Evolutionary conservation across 1,284 basidiomycete genomes (phyloP).

Genomic region (Exobasidium rhododendri): DNA sequence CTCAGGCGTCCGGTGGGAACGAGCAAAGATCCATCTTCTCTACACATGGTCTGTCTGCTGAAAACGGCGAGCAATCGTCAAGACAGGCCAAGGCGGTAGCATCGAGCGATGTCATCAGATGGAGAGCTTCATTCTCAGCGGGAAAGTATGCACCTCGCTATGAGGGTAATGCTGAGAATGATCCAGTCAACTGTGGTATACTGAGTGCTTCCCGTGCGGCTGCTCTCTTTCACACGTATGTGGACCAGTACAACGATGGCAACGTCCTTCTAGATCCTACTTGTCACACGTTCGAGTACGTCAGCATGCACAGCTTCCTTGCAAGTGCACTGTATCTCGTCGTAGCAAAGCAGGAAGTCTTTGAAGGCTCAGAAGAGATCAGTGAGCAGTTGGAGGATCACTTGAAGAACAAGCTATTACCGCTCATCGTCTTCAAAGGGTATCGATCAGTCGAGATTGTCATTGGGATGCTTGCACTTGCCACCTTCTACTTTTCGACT

Average conservation of each 20-base stretch:
- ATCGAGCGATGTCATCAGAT: too few relatives aligned
- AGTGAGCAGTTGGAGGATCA: conserved; percentile 7
- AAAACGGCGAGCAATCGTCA: neutral
- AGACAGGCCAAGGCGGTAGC: too few relatives aligned
- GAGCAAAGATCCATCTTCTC: too few relatives aligned
- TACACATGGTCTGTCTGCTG: too few relatives aligned
- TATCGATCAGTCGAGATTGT: conserved; percentile 13
- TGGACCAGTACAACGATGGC: conserved; percentile 31
- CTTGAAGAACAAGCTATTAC: conserved; percentile 1
- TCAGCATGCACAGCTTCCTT: conserved; percentile 25
- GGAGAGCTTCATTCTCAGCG: too few relatives aligned
- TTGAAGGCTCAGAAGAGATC: conserved; percentile 5
- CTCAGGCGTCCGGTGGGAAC: conserved; percentile 15
- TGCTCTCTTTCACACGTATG: conserved; percentile 25
- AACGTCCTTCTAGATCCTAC: conserved; percentile 37
- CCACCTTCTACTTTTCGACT: too few relatives aligned
- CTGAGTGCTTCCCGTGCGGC: conserved; percentile 26
- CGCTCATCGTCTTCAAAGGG: conserved; percentile 9
- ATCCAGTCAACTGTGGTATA: conserved; percentile 30
- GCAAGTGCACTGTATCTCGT: conserved; percentile 31
- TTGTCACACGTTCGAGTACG: conserved; percentile 34
- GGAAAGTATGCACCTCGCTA: conserved; percentile 11
- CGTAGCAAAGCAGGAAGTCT: neutral
- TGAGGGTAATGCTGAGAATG: conserved; percentile 16
- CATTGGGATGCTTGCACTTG: too few relatives aligned